Conservation (phyloP, 176 grass and related monocot species). For the Hordeum vulgare region MorexV3_pseudomolecules_assembly NC_058522.1:87455245-87455744, state of each 20-base stretch:
- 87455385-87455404: neutral
- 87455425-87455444: neutral
- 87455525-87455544: neutral
- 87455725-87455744: no score
- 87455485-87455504: neutral
- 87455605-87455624: neutral
- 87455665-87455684: neutral
- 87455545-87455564: neutral
- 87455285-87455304: neutral
- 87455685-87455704: neutral
- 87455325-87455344: neutral
- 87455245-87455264: neutral
- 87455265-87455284: neutral
- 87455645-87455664: neutral
- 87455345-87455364: neutral
- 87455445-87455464: neutral
- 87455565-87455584: neutral
- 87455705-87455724: no score
- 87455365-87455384: neutral
- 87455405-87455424: neutral
- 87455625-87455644: neutral
- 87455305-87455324: neutral
- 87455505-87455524: neutral
- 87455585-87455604: neutral
- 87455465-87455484: neutral